Percentiles rank a stretch among this genome's conserved stretches.
Evolutionary conservation across 495 filamentous ascomycete genomes (phyloP).

Genomic region (Lasiosphaeria hispida): DNA sequence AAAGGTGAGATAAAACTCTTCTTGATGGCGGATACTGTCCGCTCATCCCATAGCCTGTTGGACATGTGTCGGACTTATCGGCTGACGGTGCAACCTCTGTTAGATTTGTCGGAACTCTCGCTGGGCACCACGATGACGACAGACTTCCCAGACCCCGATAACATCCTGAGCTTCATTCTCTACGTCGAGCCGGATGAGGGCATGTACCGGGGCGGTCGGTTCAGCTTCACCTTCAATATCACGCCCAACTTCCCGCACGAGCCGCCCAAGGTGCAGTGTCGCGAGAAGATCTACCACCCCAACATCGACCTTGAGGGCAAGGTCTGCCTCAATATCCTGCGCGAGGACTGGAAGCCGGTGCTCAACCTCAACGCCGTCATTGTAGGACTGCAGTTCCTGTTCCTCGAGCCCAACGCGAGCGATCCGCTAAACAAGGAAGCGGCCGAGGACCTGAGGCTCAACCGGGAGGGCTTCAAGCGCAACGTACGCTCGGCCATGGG

Average conservation of each 20-base stretch:
- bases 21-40: background rate
- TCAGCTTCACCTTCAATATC: slow-evolving; percentile 89
- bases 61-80: background rate
- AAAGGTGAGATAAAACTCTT: slow-evolving; percentile 61
- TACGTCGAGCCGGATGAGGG: slow-evolving; percentile 96
- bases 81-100: too few relatives aligned
- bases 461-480: slow-evolving; percentile 82
- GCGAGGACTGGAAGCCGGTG: slow-evolving; percentile 99
- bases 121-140: slow-evolving; percentile 90
- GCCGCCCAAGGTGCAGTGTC: slow-evolving; percentile 96
- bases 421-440: slow-evolving; percentile 99
- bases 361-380: slow-evolving; percentile 96
- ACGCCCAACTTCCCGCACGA: slow-evolving; percentile 96
- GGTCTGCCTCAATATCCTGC: slow-evolving; percentile 92
- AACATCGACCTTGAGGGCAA: slow-evolving; percentile 99
- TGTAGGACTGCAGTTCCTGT: slow-evolving; percentile 95
- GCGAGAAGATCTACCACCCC: slow-evolving; percentile 97
- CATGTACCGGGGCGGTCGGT: slow-evolving; percentile 89
- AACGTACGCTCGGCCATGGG: slow-evolving; percentile 83
- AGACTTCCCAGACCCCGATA: slow-evolving; percentile 88
- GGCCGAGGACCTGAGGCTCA: slow-evolving; percentile 82
- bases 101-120: slow-evolving; percentile 90
- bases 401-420: slow-evolving; percentile 93
- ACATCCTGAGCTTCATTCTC: slow-evolving; percentile 93
- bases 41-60: background rate